Base-by-base conservation (phyloP, 306 rosid genomes). In the Arachis stenosperma region DNA sequence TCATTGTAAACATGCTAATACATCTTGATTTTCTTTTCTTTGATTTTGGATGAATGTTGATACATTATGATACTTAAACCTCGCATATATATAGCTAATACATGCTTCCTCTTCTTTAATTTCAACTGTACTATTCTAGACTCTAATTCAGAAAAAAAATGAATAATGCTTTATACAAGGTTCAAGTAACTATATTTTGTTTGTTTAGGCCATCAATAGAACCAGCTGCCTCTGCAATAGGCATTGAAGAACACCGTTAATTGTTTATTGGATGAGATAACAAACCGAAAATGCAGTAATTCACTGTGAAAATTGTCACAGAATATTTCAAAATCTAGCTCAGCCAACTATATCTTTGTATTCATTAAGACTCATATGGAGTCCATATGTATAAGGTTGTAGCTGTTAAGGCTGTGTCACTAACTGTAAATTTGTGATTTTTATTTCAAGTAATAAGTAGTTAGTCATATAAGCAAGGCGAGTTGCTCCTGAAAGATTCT, bases 71-170 rank as follows among this genome's bases (percentile, higher is more conserved):
- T 37, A 27, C 43, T 43, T 15, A 40, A 39, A 30, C n/a, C n/a
- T n/a, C n/a, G n/a, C n/a, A n/a, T n/a, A n/a, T n/a, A n/a, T n/a
- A n/a, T n/a, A n/a, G n/a, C n/a, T n/a, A 79, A 48, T 58, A 79
- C 76, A 81, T 69, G 78, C 74, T 47, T 74, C 61, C 30, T 59
- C 40, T 71, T 84, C 87, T 79, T 33, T 33, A 33, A 33, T 33
- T 84, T 71, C 80, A 79, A 86, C 79, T 51, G 70, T 79, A 76
- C 67, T 52, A 65, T 77, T 33, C 70, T 67, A 37, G 3, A 75
- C 72, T 70, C 58, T 81, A 65, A 59, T 61, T 47, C 61, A 54
- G 66, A 81, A 69, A 73, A 30, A 44, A 44, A 9, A n/a, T 6
- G 48, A 44, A 44, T 44, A 7, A 9, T 44, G 48, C 10, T 8